These are phyloP conservation scores for Cryptosporidium sp. DNA, from an alignment of 169 alveolate genomes.

Conservation along the genomic window DNA sequence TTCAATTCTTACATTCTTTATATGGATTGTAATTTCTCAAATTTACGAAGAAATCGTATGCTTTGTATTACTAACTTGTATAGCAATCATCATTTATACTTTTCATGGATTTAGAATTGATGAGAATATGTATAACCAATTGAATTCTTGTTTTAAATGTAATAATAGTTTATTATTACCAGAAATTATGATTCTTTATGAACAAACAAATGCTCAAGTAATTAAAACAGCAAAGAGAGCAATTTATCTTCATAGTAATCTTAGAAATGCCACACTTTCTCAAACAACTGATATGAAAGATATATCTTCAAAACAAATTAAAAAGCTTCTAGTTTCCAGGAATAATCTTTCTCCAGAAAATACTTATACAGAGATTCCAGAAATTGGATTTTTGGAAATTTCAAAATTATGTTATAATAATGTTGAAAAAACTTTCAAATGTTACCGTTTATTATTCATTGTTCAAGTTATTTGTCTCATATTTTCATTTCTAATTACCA, in stretches of 20 bases:
- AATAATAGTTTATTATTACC: slow-evolving; percentile 46
- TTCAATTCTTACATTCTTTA: background rate
- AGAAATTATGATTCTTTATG: slow-evolving; percentile 41
- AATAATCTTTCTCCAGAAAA: background rate
- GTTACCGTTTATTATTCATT: slow-evolving; percentile 38
- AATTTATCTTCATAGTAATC: slow-evolving; percentile 33
- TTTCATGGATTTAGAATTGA: slow-evolving; percentile 37
- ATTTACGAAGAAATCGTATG: slow-evolving; percentile 47
- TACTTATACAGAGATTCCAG: slow-evolving; percentile 48
- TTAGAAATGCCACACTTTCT: background rate
- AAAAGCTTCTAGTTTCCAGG: background rate
- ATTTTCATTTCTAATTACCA: slow-evolving; percentile 37
- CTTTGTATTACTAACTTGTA: slow-evolving; percentile 20
- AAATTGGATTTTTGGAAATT: slow-evolving; percentile 42
- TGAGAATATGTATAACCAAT: slow-evolving; percentile 41
- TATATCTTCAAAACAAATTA: background rate
- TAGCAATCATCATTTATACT: slow-evolving; percentile 28
- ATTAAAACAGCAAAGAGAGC: slow-evolving; percentile 37
- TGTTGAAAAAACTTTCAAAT: slow-evolving; percentile 10
- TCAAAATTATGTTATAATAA: background rate
- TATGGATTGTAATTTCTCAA: slow-evolving; percentile 7
- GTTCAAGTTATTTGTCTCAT: slow-evolving; percentile 17
- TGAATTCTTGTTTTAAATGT: slow-evolving; percentile 18
- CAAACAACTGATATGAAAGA: background rate
- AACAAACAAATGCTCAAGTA: slow-evolving; percentile 56